phyloP scores from a whole-genome alignment of 2,329 filamentous ascomycete species.

The Scedosporium apiospermum region DNA sequence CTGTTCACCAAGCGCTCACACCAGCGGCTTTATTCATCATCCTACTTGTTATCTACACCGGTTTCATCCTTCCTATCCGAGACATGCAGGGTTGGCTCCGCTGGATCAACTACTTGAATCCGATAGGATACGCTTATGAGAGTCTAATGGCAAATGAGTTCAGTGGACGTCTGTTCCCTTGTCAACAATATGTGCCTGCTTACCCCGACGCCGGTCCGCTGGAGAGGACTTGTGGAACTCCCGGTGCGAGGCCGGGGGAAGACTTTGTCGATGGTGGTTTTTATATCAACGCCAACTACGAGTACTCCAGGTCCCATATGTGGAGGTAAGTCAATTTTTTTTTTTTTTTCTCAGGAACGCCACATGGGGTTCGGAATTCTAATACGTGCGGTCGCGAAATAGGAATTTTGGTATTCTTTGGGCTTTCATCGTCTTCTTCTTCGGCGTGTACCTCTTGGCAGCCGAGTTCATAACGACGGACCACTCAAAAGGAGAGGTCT shows the following conservation, averaged over 20 bases:
- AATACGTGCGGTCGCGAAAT: background rate
- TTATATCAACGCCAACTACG: conserved; percentile 32
- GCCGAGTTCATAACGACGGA: conserved; percentile 37
- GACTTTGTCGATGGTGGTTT: conserved; percentile 30
- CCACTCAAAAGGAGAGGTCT: conserved; percentile 48
- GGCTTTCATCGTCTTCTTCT: conserved; percentile 38
- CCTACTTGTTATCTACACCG: conserved; percentile 44
- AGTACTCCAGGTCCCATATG: conserved; percentile 33
- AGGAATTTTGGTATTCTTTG: conserved; percentile 48
- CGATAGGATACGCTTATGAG: conserved; percentile 43
- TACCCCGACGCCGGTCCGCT: conserved; percentile 13
- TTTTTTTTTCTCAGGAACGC: background rate
- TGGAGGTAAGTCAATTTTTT: conserved; percentile 35
- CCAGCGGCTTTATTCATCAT: conserved; percentile 42
- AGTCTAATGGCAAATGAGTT: conserved; percentile 18
- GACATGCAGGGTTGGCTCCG: conserved; percentile 17
- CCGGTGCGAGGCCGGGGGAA: conserved; percentile 33
- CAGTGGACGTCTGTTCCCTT: conserved; percentile 23
- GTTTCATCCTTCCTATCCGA: conserved; percentile 34
- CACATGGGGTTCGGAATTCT: background rate
- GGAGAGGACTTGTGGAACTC: conserved; percentile 30
- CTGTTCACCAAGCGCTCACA: conserved; percentile 54
- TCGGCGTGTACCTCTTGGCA: conserved; percentile 35
- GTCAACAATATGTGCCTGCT: conserved; percentile 13
- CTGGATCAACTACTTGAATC: conserved; percentile 58